These are phyloP conservation scores for Casaregolazyma lundiana DNA, from an alignment of 1,139 yeast species.

Conservation along the genomic window DNA sequence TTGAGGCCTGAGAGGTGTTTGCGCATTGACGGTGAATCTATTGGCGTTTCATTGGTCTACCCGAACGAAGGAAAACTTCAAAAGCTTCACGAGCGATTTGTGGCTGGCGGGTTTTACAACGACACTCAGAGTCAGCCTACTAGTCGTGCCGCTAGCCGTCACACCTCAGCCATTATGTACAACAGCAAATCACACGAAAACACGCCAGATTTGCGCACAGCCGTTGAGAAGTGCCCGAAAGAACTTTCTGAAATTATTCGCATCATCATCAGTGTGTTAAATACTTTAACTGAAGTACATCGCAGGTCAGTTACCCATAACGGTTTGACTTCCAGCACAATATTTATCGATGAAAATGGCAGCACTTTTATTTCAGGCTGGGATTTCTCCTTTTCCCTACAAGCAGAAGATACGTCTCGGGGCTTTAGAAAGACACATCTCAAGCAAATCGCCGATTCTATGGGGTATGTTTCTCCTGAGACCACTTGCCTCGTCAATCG, in stretches of 20 bases:
- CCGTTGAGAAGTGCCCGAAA: slow-evolving; percentile 8
- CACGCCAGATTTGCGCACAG: not conserved
- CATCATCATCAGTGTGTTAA: slow-evolving; percentile 37
- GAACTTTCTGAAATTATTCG: slow-evolving; percentile 36
- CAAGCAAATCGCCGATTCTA: slow-evolving; percentile 36
- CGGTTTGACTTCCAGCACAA: slow-evolving; percentile 42
- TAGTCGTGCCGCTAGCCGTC: not conserved
- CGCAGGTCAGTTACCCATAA: slow-evolving; percentile 47
- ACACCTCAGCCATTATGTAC: not conserved
- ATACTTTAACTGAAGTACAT: slow-evolving; percentile 41
- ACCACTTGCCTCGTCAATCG: slow-evolving; percentile 41
- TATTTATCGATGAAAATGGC: slow-evolving; percentile 34
- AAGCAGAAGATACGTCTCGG: slow-evolving; percentile 41
- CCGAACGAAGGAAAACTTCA: slow-evolving; percentile 21
- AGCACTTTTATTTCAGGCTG: slow-evolving; percentile 45
- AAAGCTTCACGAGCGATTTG: slow-evolving; percentile 25
- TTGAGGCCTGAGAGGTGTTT: slow-evolving; percentile 24
- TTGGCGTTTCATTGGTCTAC: slow-evolving; percentile 23
- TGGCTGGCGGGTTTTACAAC: not conserved
- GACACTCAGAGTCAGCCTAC: not conserved
- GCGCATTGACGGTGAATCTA: slow-evolving; percentile 20
- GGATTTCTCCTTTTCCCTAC: slow-evolving; percentile 47
- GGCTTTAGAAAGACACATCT: slow-evolving; percentile 29
- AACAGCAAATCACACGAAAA: not conserved
- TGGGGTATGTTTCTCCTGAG: slow-evolving; percentile 54